A percentile compares a stretch with the other conserved stretches of the same genome.
These are phyloP conservation scores for Fusarium humuli DNA, from an alignment of 2,329 filamentous ascomycete species.

Conservation along the genomic window DNA sequence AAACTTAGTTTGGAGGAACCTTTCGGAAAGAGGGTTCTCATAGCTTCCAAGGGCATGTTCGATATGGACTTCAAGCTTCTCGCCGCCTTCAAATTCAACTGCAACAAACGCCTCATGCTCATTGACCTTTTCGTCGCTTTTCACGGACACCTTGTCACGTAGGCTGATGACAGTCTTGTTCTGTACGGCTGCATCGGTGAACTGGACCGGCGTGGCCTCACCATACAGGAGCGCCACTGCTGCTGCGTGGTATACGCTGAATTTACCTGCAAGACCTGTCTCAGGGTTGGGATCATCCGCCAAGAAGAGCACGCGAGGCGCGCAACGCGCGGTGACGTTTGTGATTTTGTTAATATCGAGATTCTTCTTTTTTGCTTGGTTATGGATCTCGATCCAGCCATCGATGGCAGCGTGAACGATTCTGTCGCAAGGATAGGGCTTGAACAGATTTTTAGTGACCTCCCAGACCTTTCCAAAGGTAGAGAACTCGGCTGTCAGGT, in stretches of 20 bases:
- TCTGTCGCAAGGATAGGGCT: background rate
- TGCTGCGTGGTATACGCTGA: slow-evolving; percentile 11
- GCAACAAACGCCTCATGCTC: slow-evolving; percentile 4
- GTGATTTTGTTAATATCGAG: background rate
- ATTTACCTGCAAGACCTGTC: background rate
- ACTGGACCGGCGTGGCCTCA: background rate
- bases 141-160: background rate
- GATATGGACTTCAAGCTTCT: background rate
- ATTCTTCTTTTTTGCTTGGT: background rate
- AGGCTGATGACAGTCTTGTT: background rate
- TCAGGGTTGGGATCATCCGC: background rate
- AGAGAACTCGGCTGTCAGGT: background rate
- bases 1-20: slow-evolving; percentile 1
- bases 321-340: background rate
- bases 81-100: background rate
- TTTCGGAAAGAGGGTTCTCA: background rate
- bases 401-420: slow-evolving; percentile 11
- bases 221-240: background rate
- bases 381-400: slow-evolving; percentile 3
- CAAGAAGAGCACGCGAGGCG: background rate
- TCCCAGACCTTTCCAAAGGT: slow-evolving; percentile 4
- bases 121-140: background rate
- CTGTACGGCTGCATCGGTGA: background rate
- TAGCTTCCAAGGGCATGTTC: slow-evolving; percentile 4
- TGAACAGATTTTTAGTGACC: background rate